Percentiles rank a stretch among this genome's conserved stretches.
These are phyloP conservation scores for Amorphotheca resinae DNA, from an alignment of 495 filamentous ascomycete species.

Conservation along the genomic window DNA sequence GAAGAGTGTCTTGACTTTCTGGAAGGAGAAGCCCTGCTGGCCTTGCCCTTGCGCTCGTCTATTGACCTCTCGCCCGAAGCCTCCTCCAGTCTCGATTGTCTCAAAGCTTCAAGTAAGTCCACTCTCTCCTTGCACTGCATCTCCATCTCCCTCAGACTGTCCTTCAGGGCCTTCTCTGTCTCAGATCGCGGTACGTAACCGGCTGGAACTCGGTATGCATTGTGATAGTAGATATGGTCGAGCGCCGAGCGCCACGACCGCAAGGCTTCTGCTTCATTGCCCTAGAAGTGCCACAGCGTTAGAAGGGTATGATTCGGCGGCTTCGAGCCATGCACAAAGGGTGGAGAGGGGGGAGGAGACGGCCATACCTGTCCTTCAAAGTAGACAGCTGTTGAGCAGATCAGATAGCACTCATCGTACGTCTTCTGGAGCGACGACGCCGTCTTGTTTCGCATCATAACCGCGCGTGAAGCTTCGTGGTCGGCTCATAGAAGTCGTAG, in stretches of 20 bases:
- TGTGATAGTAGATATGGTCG: slow-evolving; percentile 81
- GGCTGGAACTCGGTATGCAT: slow-evolving; percentile 58
- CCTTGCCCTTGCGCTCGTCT: slow-evolving; percentile 14
- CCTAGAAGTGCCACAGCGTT: slow-evolving; percentile 34
- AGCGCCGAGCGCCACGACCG: slow-evolving; percentile 85
- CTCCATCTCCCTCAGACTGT: slow-evolving; percentile 72
- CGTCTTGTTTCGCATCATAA: slow-evolving; percentile 63
- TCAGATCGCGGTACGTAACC: slow-evolving; percentile 65
- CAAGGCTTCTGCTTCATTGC: slow-evolving; percentile 85
- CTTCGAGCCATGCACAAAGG: no score
- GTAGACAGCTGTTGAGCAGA: slow-evolving; percentile 89
- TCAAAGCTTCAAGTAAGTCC: slow-evolving; percentile 73
- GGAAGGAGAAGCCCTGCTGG: slow-evolving; percentile 5
- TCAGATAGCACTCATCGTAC: slow-evolving; percentile 90
- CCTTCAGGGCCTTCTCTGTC: slow-evolving; percentile 72
- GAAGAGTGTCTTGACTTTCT: slow-evolving; percentile 8
- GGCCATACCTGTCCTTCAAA: slow-evolving; percentile 72
- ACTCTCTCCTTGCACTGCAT: slow-evolving; percentile 90
- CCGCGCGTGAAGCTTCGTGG: slow-evolving; percentile 5
- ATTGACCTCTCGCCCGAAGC: slow-evolving; percentile 5
- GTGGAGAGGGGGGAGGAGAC: background rate
- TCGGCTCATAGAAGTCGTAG: slow-evolving; percentile 8
- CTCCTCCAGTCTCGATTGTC: slow-evolving; percentile 48
- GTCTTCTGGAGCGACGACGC: slow-evolving; percentile 85
- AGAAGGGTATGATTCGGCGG: background rate